Evolutionary conservation across 2,329 filamentous ascomycete species (phyloP), one percentile per base, ranked within the genome.

Genomic region (Hypoxylon sp.): DNA sequence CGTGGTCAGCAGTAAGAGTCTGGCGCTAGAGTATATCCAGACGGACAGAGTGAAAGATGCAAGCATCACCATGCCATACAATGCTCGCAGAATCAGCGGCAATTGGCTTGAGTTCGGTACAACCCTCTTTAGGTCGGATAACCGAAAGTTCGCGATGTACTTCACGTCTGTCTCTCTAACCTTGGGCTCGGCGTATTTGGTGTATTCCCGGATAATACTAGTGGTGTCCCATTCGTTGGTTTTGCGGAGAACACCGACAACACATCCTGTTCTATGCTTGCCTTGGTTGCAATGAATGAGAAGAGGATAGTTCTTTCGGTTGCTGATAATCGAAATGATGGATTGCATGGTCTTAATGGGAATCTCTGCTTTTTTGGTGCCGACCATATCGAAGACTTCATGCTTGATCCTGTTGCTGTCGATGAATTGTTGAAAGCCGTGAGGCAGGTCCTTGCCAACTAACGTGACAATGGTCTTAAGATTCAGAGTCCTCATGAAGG

Each of bases 281-380:
- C 94, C 94, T 74, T 97, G 94, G 78, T 97, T 98, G 85, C 94
- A 98, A 80, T 98, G 94, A 51, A 98, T 87, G 42, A 97, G 85
- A 10, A 98, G 80, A 0, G 94, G 94, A 72, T 96, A 90, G 70
- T 97, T 94, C 35, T 84, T 81, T 53, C 86, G 86, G 75, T 97
- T 88, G 59, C 95, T 84, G 44, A 95, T 86, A 46, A 95, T 82
- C 11, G 87, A 83, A 24, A 97, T 84, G 50, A 95, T 93, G 6
- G 87, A 83, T 69, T 87, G 85, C 86, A 97, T 93, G 26, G 90
- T 88, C 48, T 84, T 80, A 6, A 88, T 77, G 0, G 91, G 87
- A 37, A 93, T 93, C 8, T 86, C 85, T 60, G 91, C 85, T 74
- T 94, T 94, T 80, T 98, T 97, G 72, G 97, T 97, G n/a, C 94